Base-by-base conservation (phyloP, 345 rosid genomes). In the Clausena lansium region DNA sequence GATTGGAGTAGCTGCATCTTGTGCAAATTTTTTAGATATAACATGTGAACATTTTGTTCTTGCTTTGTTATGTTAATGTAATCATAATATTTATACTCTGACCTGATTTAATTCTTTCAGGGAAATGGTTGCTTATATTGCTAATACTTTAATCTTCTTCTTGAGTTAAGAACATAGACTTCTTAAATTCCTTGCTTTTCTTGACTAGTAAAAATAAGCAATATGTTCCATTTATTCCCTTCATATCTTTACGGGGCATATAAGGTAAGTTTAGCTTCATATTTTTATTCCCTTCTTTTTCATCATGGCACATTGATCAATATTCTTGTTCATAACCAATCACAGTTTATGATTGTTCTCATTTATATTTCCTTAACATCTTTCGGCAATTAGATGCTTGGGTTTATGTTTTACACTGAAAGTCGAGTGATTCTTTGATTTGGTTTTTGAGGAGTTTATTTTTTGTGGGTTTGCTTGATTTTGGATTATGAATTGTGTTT, bases 101-200 rank as follows among this genome's bases (percentile, higher is more conserved):
- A 13, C 35, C 15, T 66, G 63, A 77, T 41, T 66, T n/a, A 58
- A 35, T 28, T 63, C 30, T 58, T 79, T 76, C 93, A 95, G 98
- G 99, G 97, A 91, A 87, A 95, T 95, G 98, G 89, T 95, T 74
- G 93, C 98, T 47, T 95, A 95, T 76, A 95, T 95, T 84, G 99
- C 99, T 70, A 95, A 95, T 88, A 95, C 99, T 57, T 80, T 93
- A 76, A 93, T 95, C 72, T 95, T 95, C 84, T 93, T 92, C 83
- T 87, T 93, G 78, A 95, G 99, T 98, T 95, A 84, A 86, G 88
- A 59, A 24, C 69, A 27, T 72, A n/a, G 54, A 36, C 28, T 72
- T 17, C 33, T 27, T 63, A 45, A 36, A 59, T 25, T 62, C 22
- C 19, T 67, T 79, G 10, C 25, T 20, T 70, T n/a, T 90, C 81